Conservation (phyloP, 1,284 basidiomycete genomes). For the Cryptococcus sp. region DNA sequence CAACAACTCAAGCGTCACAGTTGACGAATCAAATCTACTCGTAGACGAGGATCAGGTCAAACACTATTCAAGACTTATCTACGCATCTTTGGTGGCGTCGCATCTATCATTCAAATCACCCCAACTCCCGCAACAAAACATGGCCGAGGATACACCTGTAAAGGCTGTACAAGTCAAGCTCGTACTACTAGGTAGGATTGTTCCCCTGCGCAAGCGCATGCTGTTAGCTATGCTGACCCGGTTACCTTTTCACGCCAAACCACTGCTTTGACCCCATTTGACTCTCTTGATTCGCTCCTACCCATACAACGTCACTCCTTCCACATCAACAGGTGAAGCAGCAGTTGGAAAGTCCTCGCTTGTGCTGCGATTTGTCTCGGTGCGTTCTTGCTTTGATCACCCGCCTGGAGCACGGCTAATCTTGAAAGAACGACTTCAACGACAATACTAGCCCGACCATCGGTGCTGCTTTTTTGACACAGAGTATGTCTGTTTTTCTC, state of each 20-base stretch:
- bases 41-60: no score
- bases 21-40: no score
- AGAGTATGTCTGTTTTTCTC: slow-evolving; percentile 34
- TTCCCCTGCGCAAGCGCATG: background rate
- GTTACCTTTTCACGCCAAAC: no score
- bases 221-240: background rate
- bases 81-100: no score
- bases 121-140: background rate
- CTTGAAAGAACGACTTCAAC: slow-evolving; percentile 42
- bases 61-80: no score
- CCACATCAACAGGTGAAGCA: slow-evolving; percentile 75
- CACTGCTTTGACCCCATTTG: no score
- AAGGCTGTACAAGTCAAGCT: slow-evolving; percentile 89
- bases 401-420: no score
- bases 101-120: no score
- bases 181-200: slow-evolving; percentile 67
- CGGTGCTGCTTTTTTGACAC: slow-evolving; percentile 73
- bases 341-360: slow-evolving; percentile 99
- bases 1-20: no score
- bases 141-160: slow-evolving; percentile 52
- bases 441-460: slow-evolving; percentile 72
- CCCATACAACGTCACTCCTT: no score
- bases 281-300: no score
- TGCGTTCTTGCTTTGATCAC: background rate
- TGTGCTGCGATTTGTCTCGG: slow-evolving; percentile 84